These are phyloP conservation scores for Trichoderma endophyticum DNA, from an alignment of 2,329 filamentous ascomycete genomes.

Conservation along the genomic window DNA sequence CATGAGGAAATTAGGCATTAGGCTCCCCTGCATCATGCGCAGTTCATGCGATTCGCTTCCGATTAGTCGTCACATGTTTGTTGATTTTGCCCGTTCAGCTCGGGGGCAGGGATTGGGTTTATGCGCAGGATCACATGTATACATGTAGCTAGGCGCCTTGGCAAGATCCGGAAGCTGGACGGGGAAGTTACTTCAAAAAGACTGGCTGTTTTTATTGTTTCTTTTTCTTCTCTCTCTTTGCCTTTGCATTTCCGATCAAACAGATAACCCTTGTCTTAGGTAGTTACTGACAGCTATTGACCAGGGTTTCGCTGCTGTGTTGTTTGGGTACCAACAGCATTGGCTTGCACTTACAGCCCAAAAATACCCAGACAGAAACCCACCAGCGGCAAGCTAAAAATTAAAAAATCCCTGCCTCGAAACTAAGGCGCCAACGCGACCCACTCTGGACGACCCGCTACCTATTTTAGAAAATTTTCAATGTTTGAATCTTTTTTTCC, in stretches of 20 bases:
- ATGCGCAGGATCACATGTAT: background rate
- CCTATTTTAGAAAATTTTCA: conserved; percentile 21
- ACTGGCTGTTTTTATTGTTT: background rate
- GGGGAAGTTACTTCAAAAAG: background rate
- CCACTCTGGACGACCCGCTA: conserved; percentile 12
- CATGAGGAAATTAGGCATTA: conserved; percentile 2
- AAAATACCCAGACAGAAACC: background rate
- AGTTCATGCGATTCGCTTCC: conserved; percentile 8
- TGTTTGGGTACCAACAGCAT: background rate
- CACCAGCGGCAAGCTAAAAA: background rate
- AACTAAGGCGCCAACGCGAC: conserved; percentile 2
- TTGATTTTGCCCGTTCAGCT: conserved; percentile 1
- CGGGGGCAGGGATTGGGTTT: background rate
- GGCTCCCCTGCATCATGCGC: conserved; percentile 15
- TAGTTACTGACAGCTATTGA: background rate
- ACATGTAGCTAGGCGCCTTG: background rate
- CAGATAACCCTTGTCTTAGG: background rate
- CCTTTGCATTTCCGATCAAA: background rate
- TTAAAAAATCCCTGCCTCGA: background rate
- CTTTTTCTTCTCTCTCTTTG: background rate
- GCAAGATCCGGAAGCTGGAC: background rate
- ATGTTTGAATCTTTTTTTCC: conserved; percentile 17
- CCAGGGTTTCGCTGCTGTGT: background rate
- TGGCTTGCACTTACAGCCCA: background rate
- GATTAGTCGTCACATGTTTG: conserved; percentile 15